phyloP scores from a whole-genome alignment of 2,329 filamentous ascomycete species.

The Ramichloridium luteum region DNA sequence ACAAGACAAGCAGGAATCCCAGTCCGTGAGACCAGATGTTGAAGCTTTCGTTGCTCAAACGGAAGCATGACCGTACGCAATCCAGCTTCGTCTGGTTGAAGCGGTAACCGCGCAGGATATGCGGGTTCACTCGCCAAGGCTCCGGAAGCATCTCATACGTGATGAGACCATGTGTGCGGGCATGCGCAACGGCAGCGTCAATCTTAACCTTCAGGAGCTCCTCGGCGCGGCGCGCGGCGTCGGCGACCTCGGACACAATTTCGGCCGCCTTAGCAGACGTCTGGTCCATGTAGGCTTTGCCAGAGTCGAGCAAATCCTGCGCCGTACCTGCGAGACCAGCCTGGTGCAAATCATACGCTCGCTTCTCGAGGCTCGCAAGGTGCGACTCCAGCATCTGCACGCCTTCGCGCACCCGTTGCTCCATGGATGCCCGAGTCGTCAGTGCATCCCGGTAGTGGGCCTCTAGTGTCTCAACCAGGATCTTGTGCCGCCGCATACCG shows the following conservation, averaged over 20 bases:
- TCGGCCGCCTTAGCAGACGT: slow-evolving; percentile 61
- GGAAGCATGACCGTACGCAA: slow-evolving; percentile 65
- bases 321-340: slow-evolving; percentile 63
- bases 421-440: slow-evolving; percentile 70
- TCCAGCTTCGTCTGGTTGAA: slow-evolving; percentile 87
- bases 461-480: slow-evolving; percentile 89
- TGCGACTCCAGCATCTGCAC: slow-evolving; percentile 78
- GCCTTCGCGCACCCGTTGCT: slow-evolving; percentile 81
- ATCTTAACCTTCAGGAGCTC: slow-evolving; percentile 48
- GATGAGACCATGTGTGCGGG: slow-evolving; percentile 71
- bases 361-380: slow-evolving; percentile 70
- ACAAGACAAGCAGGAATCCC: slow-evolving; percentile 74
- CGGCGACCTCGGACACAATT: slow-evolving; percentile 69
- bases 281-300: slow-evolving; percentile 69
- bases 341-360: slow-evolving; percentile 68
- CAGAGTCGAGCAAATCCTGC: slow-evolving; percentile 61
- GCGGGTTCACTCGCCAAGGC: slow-evolving; percentile 89
- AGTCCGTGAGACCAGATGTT: slow-evolving; percentile 97
- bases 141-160: slow-evolving; percentile 79
- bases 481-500: slow-evolving; percentile 67
- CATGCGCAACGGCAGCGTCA: slow-evolving; percentile 72
- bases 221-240: slow-evolving; percentile 69
- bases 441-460: slow-evolving; percentile 76
- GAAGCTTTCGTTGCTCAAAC: slow-evolving; percentile 81
- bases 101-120: slow-evolving; percentile 83